Evolutionary conservation across 306 rosid species (phyloP), one percentile per base, ranked within the genome.

Genomic region (Fragaria iinumae): DNA sequence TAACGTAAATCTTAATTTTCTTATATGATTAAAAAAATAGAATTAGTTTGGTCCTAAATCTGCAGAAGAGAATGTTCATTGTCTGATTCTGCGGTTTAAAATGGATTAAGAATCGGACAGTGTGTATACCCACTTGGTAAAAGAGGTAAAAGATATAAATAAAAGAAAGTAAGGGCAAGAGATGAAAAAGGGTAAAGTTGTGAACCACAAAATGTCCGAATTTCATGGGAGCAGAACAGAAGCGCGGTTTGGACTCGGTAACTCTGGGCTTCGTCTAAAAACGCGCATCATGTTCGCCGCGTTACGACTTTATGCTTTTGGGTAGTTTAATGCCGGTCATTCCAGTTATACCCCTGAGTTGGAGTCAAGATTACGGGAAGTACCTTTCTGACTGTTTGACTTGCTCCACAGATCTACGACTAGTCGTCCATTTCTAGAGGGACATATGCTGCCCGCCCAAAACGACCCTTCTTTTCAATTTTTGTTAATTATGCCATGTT

Each of bases 241-340:
- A 27, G 14, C 52, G 69, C 67, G 67, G 67, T 60, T 5, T 27
- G 11, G 47, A 43, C 47, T 8, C 3, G 10, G 64, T 8, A 17
- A 50, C 45, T 9, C 41, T 1, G 16, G 12, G 1, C 47, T 43
- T 9, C 27, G 3, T 41, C 20, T 39, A 45, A 69, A 69, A 38
- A 17, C 48, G 45, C 73, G 45, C 14, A 65, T 41, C 41, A 55
- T 38, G 14, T 21, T 67, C 72, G 81, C 79, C 71, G 81, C 82
- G 76, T 66, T 59, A 25, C n/a, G 39, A 36, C 27, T 27, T 27
- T 27, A 27, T 1, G 27, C 27, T 1, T 27, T 27, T 27, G 27
- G 27, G 27, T 27, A 27, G 50, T 11, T 14, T 29, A 14, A 32
- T 2, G 2, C 36, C 2, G 36, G 1, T 25, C 6, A 13, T 63